These are phyloP conservation scores for Davidsoniella neocaledoniae DNA, from an alignment of 2,329 filamentous ascomycete species.

Conservation along the genomic window DNA sequence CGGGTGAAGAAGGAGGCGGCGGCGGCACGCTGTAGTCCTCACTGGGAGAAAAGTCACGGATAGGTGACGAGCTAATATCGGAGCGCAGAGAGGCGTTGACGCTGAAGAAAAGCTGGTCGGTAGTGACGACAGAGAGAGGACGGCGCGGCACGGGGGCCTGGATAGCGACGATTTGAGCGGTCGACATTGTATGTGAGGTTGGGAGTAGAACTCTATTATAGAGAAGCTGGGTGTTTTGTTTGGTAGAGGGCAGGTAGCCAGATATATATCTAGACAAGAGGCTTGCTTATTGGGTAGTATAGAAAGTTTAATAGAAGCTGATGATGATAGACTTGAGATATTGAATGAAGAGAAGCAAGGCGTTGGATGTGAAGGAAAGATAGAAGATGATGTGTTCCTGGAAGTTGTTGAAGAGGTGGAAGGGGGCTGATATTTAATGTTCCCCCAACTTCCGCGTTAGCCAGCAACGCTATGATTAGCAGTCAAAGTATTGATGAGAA, in stretches of 20 bases:
- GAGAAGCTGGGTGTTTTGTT: neutral
- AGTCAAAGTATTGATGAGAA: too few species aligned
- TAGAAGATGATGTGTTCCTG: neutral
- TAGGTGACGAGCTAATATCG: conserved; percentile 25
- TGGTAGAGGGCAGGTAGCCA: neutral
- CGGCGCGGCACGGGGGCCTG: conserved; percentile 31
- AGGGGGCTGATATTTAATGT: too few species aligned
- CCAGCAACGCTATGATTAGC: too few species aligned
- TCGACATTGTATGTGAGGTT: neutral
- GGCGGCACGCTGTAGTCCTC: conserved; percentile 48
- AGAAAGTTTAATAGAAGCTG: too few species aligned
- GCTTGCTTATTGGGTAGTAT: neutral
- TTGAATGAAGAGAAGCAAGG: neutral
- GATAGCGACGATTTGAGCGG: conserved; percentile 18
- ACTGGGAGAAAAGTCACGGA: conserved; percentile 32
- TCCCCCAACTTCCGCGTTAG: too few species aligned
- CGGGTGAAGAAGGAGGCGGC: conserved; percentile 45
- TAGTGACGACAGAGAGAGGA: conserved; percentile 27
- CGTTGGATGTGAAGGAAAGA: neutral
- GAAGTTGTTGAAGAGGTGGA: neutral
- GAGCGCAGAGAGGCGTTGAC: conserved; percentile 33
- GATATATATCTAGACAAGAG: neutral
- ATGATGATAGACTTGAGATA: neutral
- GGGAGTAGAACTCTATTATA: neutral
- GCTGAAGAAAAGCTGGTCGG: conserved; percentile 36